Evolutionary conservation across 2,329 filamentous ascomycete species (phyloP), one percentile per base, ranked within the genome.

Genomic region (Cryoendolithus antarcticus): DNA sequence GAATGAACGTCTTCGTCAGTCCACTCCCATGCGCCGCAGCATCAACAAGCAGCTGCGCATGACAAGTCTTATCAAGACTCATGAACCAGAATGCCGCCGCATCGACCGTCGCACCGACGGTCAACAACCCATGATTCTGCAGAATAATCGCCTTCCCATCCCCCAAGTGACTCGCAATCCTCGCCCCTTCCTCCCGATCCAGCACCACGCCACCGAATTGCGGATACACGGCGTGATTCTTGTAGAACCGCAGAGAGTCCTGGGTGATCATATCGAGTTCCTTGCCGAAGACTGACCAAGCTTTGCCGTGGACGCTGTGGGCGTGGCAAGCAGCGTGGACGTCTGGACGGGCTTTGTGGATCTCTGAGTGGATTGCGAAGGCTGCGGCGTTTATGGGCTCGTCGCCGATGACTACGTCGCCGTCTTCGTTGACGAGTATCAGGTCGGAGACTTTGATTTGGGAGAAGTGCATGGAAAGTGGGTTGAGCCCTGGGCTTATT

Each of bases 191-290:
- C 41, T 65, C 62, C 21, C 56, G 51, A 0, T 55, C 60, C 19
- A 70, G 49, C 0, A 69, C 66, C 3, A 67, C 59, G 3, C 68
- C 68, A 2, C 66, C 65, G 47, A 68, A 71, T 11, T 54, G 57
- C 4, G 60, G 49, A 39, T 70, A 69, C 6, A 59, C 50, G 1
- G 59, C 58, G 37, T 60, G 57, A 35, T 59, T 58, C 33, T 62
- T 45, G 44, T 65, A 60, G 49, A 67, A 66, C 3, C 63, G 50
- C 35, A 66, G 47, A 30, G 59, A 58, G 42, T 70, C 67, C 42
- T 70, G 67, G 1, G 65, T 70, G 27, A 69, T 65, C 43, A 42
- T 43, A 33, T 68, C 64, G 8, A 69, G 50, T 40, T 62, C 55
- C 24, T 61, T 50, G 0, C 66, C 66, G 48, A 70, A 70, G 1